Evolutionary conservation across 306 rosid species (phyloP).

Genomic region (Cucurbita ficifolia): DNA sequence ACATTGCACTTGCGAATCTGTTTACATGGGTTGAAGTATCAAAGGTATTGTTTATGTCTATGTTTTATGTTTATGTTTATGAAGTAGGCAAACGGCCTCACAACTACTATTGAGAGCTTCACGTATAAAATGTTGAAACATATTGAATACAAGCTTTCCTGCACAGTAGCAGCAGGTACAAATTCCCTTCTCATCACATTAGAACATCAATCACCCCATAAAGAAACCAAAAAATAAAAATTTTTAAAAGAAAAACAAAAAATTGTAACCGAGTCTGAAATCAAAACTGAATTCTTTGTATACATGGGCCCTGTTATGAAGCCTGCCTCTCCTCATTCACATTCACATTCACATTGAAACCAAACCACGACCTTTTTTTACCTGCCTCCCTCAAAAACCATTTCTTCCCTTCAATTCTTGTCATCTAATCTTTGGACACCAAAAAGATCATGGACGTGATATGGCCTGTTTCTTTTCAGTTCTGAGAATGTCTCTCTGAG

Average conservation of each 20-base stretch:
- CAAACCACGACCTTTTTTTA: background rate
- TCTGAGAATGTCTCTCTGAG: conserved; percentile 39
- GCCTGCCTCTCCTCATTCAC: background rate
- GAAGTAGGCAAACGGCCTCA: background rate
- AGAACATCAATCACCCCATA: conserved; percentile 6
- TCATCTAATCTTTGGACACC: background rate
- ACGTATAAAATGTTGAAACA: background rate
- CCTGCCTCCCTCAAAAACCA: background rate
- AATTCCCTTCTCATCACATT: background rate
- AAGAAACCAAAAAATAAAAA: background rate
- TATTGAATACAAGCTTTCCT: conserved; percentile 5
- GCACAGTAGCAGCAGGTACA: background rate
- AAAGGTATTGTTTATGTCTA: background rate
- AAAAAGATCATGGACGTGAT: conserved; percentile 8
- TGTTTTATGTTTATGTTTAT: background rate
- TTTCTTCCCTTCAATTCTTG: background rate
- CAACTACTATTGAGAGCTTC: background rate
- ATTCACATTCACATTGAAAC: background rate
- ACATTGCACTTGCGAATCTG: too few relatives aligned
- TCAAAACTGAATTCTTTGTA: conserved; percentile 4
- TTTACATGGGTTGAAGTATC: too few relatives aligned
- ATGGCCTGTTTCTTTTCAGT: conserved; percentile 17
- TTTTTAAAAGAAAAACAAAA: background rate
- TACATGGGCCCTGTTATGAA: background rate
- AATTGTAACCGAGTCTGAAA: background rate